A percentile compares a stretch with the other conserved stretches of the same genome.
phyloP scores from a whole-genome alignment of 2,329 filamentous ascomycete genomes.

The Aspergillus quadrilineatus region DNA sequence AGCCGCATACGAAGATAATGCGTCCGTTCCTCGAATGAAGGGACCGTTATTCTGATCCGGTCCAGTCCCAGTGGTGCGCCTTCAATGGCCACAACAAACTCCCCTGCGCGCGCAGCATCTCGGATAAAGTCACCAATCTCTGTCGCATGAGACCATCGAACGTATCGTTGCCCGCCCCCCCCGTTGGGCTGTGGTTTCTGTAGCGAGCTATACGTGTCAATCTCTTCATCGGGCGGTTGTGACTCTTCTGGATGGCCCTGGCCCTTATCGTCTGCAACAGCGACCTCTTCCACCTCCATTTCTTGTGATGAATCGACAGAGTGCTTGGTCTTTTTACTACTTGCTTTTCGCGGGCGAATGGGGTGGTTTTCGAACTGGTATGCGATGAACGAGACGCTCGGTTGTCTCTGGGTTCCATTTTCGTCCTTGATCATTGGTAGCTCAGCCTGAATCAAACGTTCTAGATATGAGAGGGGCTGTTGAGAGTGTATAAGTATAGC shows the following conservation, averaged over 20 bases:
- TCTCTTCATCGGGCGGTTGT: constrained; percentile 47
- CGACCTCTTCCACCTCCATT: constrained; percentile 9
- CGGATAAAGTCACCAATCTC: constrained; percentile 94
- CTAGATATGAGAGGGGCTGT: constrained; percentile 86
- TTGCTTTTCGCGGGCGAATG: constrained; percentile 40
- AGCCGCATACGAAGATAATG: constrained; percentile 79
- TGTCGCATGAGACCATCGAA: constrained; percentile 83
- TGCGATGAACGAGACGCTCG: constrained; percentile 75
- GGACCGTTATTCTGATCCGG: constrained; percentile 72
- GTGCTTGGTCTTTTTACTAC: constrained; percentile 27
- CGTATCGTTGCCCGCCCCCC: constrained; percentile 56
- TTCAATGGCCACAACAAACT: constrained; percentile 82
- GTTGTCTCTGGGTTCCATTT: constrained; percentile 66
- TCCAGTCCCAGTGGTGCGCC: constrained; percentile 63
- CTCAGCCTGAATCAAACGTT: constrained; percentile 84
- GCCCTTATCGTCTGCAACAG: background rate
- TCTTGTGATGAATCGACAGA: constrained; percentile 1
- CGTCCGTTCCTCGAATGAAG: constrained; percentile 86
- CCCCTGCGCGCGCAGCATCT: constrained; percentile 78
- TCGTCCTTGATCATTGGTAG: constrained; percentile 65
- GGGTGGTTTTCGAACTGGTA: constrained; percentile 69
- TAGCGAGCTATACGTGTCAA: constrained; percentile 68
- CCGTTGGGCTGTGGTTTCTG: constrained; percentile 46
- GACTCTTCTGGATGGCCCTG: constrained; percentile 43
- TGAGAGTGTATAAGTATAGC: constrained; percentile 85